These are phyloP conservation scores for Naganishia onofrii DNA, from an alignment of 768 basidiomycete species.

Conservation along the genomic window DNA sequence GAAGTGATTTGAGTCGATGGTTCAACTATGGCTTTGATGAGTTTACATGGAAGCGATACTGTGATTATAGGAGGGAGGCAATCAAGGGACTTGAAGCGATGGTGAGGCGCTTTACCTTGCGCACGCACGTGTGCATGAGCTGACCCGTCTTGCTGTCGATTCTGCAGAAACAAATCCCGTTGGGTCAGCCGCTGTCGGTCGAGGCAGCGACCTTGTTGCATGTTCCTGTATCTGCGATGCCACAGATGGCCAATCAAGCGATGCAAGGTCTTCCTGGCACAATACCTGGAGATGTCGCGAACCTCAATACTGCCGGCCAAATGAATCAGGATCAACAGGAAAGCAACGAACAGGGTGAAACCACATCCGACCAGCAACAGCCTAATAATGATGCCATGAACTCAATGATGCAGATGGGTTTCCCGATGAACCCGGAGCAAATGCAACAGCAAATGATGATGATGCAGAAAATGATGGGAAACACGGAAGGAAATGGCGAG, in stretches of 20 bases:
- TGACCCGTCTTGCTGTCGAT: conserved; percentile 8
- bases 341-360: conserved; percentile 4
- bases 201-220: conserved; percentile 36
- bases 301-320: background rate
- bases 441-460: conserved; percentile 59
- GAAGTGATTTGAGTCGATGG: conserved; percentile 92
- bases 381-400: conserved; percentile 26
- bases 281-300: background rate
- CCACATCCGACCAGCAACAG: background rate
- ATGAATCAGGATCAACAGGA: conserved; percentile 2
- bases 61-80: conserved; percentile 49
- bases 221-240: background rate
- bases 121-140: conserved; percentile 32
- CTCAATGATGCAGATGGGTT: conserved; percentile 74
- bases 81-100: conserved; percentile 43
- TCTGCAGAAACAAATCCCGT: conserved; percentile 19
- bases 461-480: conserved; percentile 63
- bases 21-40: conserved; percentile 99
- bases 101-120: conserved; percentile 32
- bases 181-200: conserved; percentile 26
- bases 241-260: conserved; percentile 5
- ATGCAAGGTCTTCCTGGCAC: background rate
- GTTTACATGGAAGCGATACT: conserved; percentile 85
- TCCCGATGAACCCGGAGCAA: conserved; percentile 74
- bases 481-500: conserved; percentile 53